phyloP scores from a whole-genome alignment of 2,329 filamentous ascomycete genomes.

The Diplodia seriata region DNA sequence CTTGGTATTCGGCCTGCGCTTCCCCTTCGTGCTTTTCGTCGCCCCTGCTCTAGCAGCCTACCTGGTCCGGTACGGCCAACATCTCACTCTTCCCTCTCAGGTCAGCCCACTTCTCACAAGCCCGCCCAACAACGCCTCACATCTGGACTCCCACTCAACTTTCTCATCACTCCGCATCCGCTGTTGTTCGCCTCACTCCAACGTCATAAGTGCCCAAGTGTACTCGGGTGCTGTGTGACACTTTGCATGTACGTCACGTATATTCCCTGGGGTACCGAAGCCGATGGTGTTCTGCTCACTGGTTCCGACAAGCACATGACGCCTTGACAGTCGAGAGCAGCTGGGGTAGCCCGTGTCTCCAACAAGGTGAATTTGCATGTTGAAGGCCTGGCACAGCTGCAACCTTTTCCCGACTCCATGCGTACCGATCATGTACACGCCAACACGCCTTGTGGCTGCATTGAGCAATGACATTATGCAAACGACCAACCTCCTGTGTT shows the following conservation, averaged over 20 bases:
- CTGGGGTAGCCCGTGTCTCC: too few relatives aligned
- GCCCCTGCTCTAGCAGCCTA: neutral
- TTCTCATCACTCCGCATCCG: conserved; percentile 1
- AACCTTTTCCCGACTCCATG: too few relatives aligned
- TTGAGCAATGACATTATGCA: neutral
- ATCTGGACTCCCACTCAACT: neutral
- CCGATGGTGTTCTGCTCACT: neutral
- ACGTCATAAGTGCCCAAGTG: neutral
- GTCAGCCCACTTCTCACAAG: neutral
- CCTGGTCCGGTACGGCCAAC: too few relatives aligned
- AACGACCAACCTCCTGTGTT: neutral
- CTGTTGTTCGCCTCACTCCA: neutral
- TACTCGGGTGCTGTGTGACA: neutral
- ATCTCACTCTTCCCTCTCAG: neutral
- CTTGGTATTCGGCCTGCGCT: neutral
- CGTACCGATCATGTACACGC: too few relatives aligned
- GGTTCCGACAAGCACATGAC: too few relatives aligned
- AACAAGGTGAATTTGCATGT: too few relatives aligned
- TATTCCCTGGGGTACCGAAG: too few relatives aligned
- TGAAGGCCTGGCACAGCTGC: too few relatives aligned
- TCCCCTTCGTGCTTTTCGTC: neutral
- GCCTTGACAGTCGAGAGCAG: too few relatives aligned
- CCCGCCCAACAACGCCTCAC: conserved; percentile 1
- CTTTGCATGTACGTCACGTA: too few relatives aligned
- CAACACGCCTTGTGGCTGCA: too few relatives aligned